These are phyloP conservation scores for Hsuehochloa calcarea DNA, from an alignment of 176 grass and related monocot species.

Conservation along the genomic window DNA sequence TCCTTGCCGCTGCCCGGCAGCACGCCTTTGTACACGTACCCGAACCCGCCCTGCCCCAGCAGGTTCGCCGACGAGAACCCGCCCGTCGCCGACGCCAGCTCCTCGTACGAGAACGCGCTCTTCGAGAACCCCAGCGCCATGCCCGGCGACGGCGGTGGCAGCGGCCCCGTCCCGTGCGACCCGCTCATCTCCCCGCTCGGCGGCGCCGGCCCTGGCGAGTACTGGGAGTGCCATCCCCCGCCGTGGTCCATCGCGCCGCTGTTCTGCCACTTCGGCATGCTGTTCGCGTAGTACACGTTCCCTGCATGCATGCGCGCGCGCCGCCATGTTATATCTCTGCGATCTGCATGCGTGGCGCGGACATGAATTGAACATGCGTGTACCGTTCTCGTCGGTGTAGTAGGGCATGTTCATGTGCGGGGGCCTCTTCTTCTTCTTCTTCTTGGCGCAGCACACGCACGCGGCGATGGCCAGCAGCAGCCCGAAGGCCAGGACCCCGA, in stretches of 20 bases:
- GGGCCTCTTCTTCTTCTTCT: conserved; percentile 45
- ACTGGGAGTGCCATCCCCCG: conserved; percentile 31
- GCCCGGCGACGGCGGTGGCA: conserved; percentile 49
- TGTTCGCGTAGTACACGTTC: conserved; percentile 57
- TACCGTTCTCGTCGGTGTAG: conserved; percentile 51
- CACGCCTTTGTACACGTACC: conserved; percentile 78
- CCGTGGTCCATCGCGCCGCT: conserved; percentile 32
- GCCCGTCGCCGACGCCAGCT: conserved; percentile 60
- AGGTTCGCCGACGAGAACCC: conserved; percentile 65
- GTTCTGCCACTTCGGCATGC: conserved; percentile 47
- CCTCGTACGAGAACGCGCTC: conserved; percentile 83
- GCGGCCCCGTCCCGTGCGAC: conserved; percentile 21
- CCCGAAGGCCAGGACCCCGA: conserved; percentile 41
- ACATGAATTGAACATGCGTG: neutral
- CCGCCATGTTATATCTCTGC: neutral
- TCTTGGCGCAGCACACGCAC: conserved; percentile 52
- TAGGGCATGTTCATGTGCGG: conserved; percentile 42
- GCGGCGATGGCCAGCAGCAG: conserved; percentile 42
- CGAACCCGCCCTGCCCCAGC: conserved; percentile 91
- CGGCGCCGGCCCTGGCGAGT: conserved; percentile 3
- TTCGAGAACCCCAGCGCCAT: conserved; percentile 62
- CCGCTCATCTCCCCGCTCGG: conserved; percentile 65
- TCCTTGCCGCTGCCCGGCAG: conserved; percentile 75
- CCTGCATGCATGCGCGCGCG: conserved; percentile 9
- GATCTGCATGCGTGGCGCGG: neutral